Evolutionary conservation across 1,139 yeast species (phyloP).

Genomic region (Yamadazyma diospyri): DNA sequence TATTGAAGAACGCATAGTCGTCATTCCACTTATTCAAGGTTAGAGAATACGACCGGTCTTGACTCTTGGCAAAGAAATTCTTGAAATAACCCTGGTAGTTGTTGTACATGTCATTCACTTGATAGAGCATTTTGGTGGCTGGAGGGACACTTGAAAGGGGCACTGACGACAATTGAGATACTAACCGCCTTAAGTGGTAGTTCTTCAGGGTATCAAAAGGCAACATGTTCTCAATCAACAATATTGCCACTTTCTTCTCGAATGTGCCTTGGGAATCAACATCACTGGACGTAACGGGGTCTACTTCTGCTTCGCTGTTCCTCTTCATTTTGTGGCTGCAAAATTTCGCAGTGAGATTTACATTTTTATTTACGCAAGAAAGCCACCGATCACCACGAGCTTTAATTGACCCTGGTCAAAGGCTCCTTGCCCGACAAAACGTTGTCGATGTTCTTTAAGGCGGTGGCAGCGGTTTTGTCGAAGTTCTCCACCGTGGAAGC

Average conservation of each 20-base stretch:
- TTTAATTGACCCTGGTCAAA: slow-evolving; percentile 33
- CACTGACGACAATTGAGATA: slow-evolving; percentile 9
- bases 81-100: slow-evolving; percentile 19
- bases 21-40: slow-evolving; percentile 23
- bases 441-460: slow-evolving; percentile 44
- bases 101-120: slow-evolving; percentile 18
- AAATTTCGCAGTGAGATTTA: slow-evolving; percentile 4
- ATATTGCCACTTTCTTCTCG: slow-evolving; percentile 11
- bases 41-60: slow-evolving; percentile 15
- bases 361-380: too few relatives aligned
- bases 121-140: slow-evolving; percentile 16
- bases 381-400: neutral
- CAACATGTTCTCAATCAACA: slow-evolving; percentile 21
- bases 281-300: neutral
- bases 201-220: slow-evolving; percentile 18
- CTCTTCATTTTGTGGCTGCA: slow-evolving; percentile 1
- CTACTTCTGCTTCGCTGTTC: neutral
- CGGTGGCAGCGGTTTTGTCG: slow-evolving; percentile 44
- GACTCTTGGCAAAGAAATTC: slow-evolving; percentile 15
- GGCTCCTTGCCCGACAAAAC: slow-evolving; percentile 34
- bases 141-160: slow-evolving; percentile 13
- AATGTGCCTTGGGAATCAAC: neutral
- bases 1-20: slow-evolving; percentile 18
- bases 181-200: slow-evolving; percentile 15
- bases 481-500: slow-evolving; percentile 58